Evolutionary conservation across 129 eudicot genomes (phyloP).

Genomic region (Kitagawia praeruptora): DNA sequence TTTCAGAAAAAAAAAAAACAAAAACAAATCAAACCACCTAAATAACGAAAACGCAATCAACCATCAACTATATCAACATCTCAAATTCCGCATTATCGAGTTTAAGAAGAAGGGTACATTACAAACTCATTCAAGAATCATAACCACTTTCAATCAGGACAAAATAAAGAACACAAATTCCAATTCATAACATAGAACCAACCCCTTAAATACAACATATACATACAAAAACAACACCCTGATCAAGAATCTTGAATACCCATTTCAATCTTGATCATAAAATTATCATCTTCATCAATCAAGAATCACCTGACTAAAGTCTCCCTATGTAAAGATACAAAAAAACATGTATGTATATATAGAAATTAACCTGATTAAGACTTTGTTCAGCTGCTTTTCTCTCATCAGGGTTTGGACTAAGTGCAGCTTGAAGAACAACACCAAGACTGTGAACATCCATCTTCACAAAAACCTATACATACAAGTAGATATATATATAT

Average conservation of each 20-base stretch:
- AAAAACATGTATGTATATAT: background rate
- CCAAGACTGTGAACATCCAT: conserved; percentile 84
- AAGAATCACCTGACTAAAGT: background rate
- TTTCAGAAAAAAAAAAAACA: background rate
- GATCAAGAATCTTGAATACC: background rate
- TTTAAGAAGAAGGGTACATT: background rate
- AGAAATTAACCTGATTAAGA: conserved; percentile 48
- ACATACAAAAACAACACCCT: background rate
- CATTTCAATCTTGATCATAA: background rate
- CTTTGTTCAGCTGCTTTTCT: conserved; percentile 89
- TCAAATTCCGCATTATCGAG: background rate
- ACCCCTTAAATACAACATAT: background rate
- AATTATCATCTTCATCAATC: background rate
- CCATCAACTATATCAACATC: background rate
- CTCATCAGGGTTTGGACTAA: conserved; percentile 79
- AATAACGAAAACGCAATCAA: background rate
- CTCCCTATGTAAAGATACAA: background rate
- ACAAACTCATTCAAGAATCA: background rate
- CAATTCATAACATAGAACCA: background rate
- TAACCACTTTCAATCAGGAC: background rate
- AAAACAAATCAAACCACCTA: background rate
- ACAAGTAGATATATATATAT: background rate
- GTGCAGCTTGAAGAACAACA: conserved; percentile 69
- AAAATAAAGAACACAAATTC: background rate
- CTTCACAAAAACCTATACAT: background rate